Percentiles rank a stretch among this genome's conserved stretches.
phyloP scores from a whole-genome alignment of 2,329 filamentous ascomycete genomes.

The Pseudogymnoascus sp. region DNA sequence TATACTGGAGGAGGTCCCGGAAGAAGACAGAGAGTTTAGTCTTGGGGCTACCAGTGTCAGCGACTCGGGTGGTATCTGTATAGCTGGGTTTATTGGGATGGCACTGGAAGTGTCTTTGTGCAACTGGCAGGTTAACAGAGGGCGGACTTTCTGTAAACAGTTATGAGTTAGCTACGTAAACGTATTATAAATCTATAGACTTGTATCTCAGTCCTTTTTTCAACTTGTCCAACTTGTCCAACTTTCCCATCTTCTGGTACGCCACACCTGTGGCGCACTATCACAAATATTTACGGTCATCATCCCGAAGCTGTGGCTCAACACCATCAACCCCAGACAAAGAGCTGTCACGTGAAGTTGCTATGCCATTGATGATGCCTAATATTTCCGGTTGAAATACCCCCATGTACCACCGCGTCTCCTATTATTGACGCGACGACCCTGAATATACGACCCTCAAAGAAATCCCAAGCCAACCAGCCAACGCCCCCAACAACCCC shows the following conservation, averaged over 20 bases:
- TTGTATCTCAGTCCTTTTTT: neutral
- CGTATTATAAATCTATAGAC: neutral
- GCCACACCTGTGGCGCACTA: too few relatives aligned
- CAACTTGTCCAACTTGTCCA: neutral
- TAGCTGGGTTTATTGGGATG: slow-evolving; percentile 81
- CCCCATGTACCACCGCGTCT: neutral
- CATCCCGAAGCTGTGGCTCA: too few relatives aligned
- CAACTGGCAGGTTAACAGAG: slow-evolving; percentile 74
- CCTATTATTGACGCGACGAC: slow-evolving; percentile 7
- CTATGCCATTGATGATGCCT: neutral
- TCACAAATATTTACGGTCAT: too few relatives aligned
- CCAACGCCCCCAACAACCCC: neutral
- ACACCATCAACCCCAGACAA: too few relatives aligned
- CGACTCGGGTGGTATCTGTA: slow-evolving; percentile 83
- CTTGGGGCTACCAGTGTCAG: slow-evolving; percentile 85
- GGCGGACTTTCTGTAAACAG: slow-evolving; percentile 63
- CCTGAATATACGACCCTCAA: neutral
- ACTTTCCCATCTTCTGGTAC: too few relatives aligned
- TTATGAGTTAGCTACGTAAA: neutral
- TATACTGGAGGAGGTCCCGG: slow-evolving; percentile 75
- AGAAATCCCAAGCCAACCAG: neutral
- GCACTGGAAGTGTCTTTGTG: slow-evolving; percentile 75
- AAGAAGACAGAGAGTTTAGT: slow-evolving; percentile 81
- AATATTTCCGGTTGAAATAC: neutral
- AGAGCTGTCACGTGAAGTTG: neutral